Evolutionary conservation across 768 basidiomycete species (phyloP), one percentile per base, ranked within the genome.

Genomic region (Pilatotrama ljubarskyi): DNA sequence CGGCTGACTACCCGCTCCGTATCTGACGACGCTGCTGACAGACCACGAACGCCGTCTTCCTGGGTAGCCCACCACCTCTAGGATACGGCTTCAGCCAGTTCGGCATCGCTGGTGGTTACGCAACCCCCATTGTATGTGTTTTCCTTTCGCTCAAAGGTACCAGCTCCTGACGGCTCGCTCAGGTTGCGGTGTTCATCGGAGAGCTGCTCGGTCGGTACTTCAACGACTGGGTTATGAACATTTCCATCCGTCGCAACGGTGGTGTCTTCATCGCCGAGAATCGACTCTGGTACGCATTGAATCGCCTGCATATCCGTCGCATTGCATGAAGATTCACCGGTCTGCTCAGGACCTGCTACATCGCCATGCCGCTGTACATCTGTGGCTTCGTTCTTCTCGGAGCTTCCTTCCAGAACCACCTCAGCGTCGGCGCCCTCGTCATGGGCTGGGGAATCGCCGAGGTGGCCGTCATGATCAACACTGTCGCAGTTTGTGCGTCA

Each of bases 361-460:
- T 85, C 42, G 86, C 82, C 0, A 68, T 86, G 11, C 79, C 80
- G 1, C 70, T 88, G n/a, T 87, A 83, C 67, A 74, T 89, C 49
- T 80, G 76, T 44, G 86, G 87, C 3, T 86, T 87, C 64, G 73
- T 87, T 38, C 69, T 81, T 0, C 75, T 89, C 5, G 87, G 86
- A 5, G 80, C 78, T 0, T 72, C 80, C 4, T 70, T 87, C 49
- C 77, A 86, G 67, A 79, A 82, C 17, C 81, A 82, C 58, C 71
- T 84, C 0, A 76, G 74, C 32, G 70, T 80, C n/a, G 82, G 76
- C 3, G 83, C 80, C 1, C 67, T 88, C 25, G 76, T 88, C 52
- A 81, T 87, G 72, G 87, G 87, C 15, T 89, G 87, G 87, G 85
- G 83, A 10, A 80, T 87, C 53, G 80, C 84, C 0, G 77, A 84